Conservation (phyloP, 805 yeast species). For the Saccharomycopsis sp. region DNA sequence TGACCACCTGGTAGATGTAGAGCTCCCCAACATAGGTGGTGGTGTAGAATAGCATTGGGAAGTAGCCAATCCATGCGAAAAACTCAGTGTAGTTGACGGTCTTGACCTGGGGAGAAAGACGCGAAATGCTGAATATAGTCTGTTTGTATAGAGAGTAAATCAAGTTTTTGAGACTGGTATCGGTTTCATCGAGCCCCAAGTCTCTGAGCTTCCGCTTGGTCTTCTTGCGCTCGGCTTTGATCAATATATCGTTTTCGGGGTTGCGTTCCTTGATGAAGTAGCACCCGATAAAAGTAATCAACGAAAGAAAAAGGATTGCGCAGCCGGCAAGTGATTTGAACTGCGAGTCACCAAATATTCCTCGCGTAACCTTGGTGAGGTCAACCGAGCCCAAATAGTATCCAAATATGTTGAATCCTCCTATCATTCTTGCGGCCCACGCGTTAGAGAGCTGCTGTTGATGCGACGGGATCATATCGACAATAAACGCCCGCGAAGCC, state of each 20-base stretch:
- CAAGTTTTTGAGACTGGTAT: slow-evolving; percentile 11
- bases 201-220: slow-evolving; percentile 29
- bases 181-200: slow-evolving; percentile 31
- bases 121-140: slow-evolving; percentile 31
- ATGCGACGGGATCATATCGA: slow-evolving; percentile 49
- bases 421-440: slow-evolving; percentile 61
- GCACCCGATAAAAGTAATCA: slow-evolving; percentile 36
- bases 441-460: slow-evolving; percentile 58
- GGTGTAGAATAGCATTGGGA: slow-evolving; percentile 58
- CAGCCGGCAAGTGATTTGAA: slow-evolving; percentile 42
- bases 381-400: slow-evolving; percentile 46
- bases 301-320: slow-evolving; percentile 36
- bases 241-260: slow-evolving; percentile 37
- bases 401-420: slow-evolving; percentile 52
- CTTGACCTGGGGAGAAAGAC: slow-evolving; percentile 45
- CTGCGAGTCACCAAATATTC: slow-evolving; percentile 30
- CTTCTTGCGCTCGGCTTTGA: slow-evolving; percentile 33
- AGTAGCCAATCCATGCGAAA: slow-evolving; percentile 65
- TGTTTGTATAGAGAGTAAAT: slow-evolving; percentile 27
- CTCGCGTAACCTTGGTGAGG: slow-evolving; percentile 35
- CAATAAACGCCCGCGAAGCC: slow-evolving; percentile 52
- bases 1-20: slow-evolving; percentile 35
- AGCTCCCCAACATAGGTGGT: slow-evolving; percentile 60
- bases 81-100: slow-evolving; percentile 50
- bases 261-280: slow-evolving; percentile 41